These are phyloP conservation scores for Pseudogymnoascus sp. DNA, from an alignment of 2,329 filamentous ascomycete genomes.

Conservation along the genomic window DNA sequence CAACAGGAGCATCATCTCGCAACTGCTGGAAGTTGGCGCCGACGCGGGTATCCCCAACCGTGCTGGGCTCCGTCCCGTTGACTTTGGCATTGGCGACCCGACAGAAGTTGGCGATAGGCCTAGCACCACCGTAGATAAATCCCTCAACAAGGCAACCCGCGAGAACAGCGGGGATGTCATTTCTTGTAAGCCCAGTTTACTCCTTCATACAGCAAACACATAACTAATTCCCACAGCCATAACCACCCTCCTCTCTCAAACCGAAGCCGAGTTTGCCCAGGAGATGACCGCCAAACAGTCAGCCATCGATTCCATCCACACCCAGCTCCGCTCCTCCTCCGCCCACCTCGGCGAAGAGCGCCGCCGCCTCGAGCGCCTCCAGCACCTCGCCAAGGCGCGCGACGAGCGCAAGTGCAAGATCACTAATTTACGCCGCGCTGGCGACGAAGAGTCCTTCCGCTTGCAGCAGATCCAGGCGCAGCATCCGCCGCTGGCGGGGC, in stretches of 20 bases:
- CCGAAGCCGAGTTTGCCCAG: slow-evolving; percentile 68
- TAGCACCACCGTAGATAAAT: slow-evolving; percentile 21
- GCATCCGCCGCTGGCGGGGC: slow-evolving; percentile 25
- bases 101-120: slow-evolving; percentile 41
- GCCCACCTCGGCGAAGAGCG: slow-evolving; percentile 70
- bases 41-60: slow-evolving; percentile 88
- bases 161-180: slow-evolving; percentile 76
- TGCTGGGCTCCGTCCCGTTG: slow-evolving; percentile 78
- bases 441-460: slow-evolving; percentile 57
- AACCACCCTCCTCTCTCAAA: slow-evolving; percentile 70
- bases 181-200: slow-evolving; percentile 48
- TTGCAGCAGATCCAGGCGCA: slow-evolving; percentile 40
- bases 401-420: slow-evolving; percentile 61
- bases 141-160: slow-evolving; percentile 46
- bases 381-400: slow-evolving; percentile 55
- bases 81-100: slow-evolving; percentile 76
- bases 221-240: slow-evolving; percentile 53
- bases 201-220: background rate
- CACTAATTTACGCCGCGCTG: slow-evolving; percentile 65
- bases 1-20: slow-evolving; percentile 92
- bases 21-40: slow-evolving; percentile 88
- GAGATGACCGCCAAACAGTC: slow-evolving; percentile 79
- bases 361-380: slow-evolving; percentile 62
- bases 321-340: slow-evolving; percentile 71
- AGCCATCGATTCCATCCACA: slow-evolving; percentile 72